Base-by-base conservation (phyloP, 23 red algal genomes). In the Gracilaria domingensis region DNA sequence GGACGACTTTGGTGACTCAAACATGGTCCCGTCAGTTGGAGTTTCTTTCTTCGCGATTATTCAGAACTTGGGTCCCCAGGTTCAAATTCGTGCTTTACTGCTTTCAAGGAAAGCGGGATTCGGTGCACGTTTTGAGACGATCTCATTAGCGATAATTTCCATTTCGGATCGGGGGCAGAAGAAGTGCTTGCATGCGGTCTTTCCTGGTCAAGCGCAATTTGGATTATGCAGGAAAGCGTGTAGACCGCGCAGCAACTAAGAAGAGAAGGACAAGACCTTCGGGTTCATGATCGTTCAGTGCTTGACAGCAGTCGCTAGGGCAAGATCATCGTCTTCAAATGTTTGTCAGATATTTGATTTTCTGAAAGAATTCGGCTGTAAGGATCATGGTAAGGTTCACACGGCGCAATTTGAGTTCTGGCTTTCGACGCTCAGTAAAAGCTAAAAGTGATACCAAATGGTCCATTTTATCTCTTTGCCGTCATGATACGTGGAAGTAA, bases 211-310 rank as follows among this genome's bases (percentile, higher is more conserved):
- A 56, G n/a, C n/a, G 54, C 7, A 85, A 53, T 26, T 3, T 47
- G 4, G 0, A 60, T 13, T 30, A 26, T 21, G 39, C 54, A 66
- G 9, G 23, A 66, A 85, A 70, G 18, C 33, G 18, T 13, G 81
- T 53, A 6, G 23, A 44, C 14, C 6, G n/a, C 6, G 20, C 8
- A 32, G 66, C 65, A 23, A 64, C 53, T 30, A 85, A n/a, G 5
- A 85, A 1, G 6, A 56, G 66, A 23, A 56, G 0, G 45, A 64
- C 81, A 11, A 85, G 81, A 58, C 81, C 12, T 85, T 85, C 57
- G 81, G 81, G 36, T 85, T 70, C 81, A 85, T 85, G 1, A 49
- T 85, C 81, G 11, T 85, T 85, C 81, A 85, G 64, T 53, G n/a
- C n/a, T 85, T 70, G 18, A 85, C 39, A 2, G 81, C 81, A 12